Evolutionary conservation across 768 basidiomycete species (phyloP), one percentile per base, ranked within the genome.

Genomic region (Nevesoporus exiguus): DNA sequence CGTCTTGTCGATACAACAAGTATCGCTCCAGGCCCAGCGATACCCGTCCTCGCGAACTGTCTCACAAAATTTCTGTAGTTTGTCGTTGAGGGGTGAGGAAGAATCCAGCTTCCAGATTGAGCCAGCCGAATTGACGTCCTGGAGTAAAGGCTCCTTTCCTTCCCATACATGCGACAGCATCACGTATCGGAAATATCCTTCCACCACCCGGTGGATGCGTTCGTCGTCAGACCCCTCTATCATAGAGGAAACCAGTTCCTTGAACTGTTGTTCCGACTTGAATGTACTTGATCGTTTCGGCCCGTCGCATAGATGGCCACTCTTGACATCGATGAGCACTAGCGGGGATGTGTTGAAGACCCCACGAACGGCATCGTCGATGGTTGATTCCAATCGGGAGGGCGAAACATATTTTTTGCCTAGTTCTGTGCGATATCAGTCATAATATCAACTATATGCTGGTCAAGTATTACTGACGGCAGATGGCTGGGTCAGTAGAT

Each of bases 141-240:
- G 27, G 15, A 57, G 49, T 7, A 15, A 21, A 0, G 55, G 55
- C 11, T 61, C 60, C 1, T 46, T n/a, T 8, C 55, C 55, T 4
- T 45, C 17, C 59, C 60, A 61, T 5, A 52, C 48, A 11, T 61
- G 60, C 9, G 60, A 61, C 2, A 61, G 22, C 19, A 37, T 59
- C 27, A 56, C 54, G 19, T 56, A 61, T 43, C 30, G 30, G 8
- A 61, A 52, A 24, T 52, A 61, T 11, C 19, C 15, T 17, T 3
- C 41, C 21, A 48, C 45, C 5, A 59, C 54, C 3, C 5, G 15
- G 15, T 11, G 46, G 19, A 61, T 51, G 3, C 37, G 46, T n/a
- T n/a, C 8, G 21, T 40, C 15, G 42, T 61, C 58, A 33, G 53
- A 24, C 7, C 25, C 14, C 27, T 31, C 43, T 10, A 49, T 43